phyloP scores from a whole-genome alignment of 2,329 filamentous ascomycete species.

The Penicillium glabrum region DNA sequence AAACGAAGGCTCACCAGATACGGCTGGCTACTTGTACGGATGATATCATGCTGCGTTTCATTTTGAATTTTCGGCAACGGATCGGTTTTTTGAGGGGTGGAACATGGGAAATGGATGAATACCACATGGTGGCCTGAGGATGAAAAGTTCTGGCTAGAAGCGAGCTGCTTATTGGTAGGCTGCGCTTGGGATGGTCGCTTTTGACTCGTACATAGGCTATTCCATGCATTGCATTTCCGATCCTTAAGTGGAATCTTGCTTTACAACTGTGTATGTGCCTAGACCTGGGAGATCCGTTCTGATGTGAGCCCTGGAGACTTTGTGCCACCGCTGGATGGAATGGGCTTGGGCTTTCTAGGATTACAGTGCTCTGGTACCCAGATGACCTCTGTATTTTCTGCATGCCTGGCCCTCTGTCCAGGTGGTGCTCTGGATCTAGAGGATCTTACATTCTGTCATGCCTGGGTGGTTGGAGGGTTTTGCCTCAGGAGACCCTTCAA shows the following conservation, averaged over 20 bases:
- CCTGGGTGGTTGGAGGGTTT: background rate
- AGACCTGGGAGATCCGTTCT: background rate
- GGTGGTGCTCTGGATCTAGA: background rate
- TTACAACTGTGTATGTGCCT: background rate
- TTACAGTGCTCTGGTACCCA: background rate
- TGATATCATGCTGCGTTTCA: conserved; percentile 30
- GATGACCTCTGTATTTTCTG: background rate
- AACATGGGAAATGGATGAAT: conserved; percentile 22
- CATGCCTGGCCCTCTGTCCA: background rate
- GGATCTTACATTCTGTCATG: background rate
- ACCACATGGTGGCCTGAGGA: conserved; percentile 22
- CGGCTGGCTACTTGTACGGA: conserved; percentile 30
- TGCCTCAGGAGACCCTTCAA: background rate
- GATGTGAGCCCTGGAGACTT: background rate
- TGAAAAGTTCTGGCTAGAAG: conserved; percentile 21
- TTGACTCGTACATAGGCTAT: conserved; percentile 27
- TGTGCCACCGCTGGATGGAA: background rate
- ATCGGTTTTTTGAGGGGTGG: conserved; percentile 21
- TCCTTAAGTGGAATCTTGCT: conserved; percentile 17
- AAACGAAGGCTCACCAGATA: conserved; percentile 26
- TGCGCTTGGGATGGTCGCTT: conserved; percentile 19
- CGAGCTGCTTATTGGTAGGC: conserved; percentile 13
- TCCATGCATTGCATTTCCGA: conserved; percentile 28
- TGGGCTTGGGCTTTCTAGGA: background rate
- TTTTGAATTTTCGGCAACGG: conserved; percentile 27